Evolutionary conservation across 1,139 yeast genomes (phyloP).

Genomic region (Zhuliangozyma parablackwelliae): DNA sequence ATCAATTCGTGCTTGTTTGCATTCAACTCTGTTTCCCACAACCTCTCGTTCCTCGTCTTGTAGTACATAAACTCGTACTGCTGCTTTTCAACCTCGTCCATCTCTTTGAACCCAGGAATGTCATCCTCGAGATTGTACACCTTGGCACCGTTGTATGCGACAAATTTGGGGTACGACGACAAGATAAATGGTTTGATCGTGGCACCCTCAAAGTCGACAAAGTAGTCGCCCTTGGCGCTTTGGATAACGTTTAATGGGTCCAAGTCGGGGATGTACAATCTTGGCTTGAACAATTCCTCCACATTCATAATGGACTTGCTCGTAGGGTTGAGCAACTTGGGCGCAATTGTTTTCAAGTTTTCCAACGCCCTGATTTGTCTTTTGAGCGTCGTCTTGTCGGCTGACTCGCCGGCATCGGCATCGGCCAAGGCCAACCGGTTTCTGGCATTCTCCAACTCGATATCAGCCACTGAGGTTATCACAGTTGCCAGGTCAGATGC

Average conservation of each 20-base stretch:
- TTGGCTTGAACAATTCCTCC: conserved; percentile 63
- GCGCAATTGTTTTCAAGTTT: conserved; percentile 51
- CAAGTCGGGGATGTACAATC: conserved; percentile 75
- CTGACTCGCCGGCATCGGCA: conserved; percentile 48
- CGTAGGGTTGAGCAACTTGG: conserved; percentile 47
- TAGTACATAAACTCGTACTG: conserved; percentile 83
- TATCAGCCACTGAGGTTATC: conserved; percentile 56
- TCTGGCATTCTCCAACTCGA: conserved; percentile 63
- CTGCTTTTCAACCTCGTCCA: conserved; percentile 69
- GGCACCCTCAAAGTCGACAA: conserved; percentile 80
- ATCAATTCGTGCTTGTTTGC: conserved; percentile 61
- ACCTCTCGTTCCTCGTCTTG: conserved; percentile 84
- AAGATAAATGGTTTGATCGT: conserved; percentile 77
- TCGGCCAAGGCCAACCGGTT: conserved; percentile 53
- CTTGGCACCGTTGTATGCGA: conserved; percentile 84
- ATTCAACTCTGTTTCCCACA: conserved; percentile 79
- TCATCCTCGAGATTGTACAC: conserved; percentile 72
- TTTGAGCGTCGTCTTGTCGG: conserved; percentile 37
- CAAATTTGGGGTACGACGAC: conserved; percentile 74
- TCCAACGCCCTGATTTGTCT: conserved; percentile 57
- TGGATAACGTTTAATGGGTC: conserved; percentile 84
- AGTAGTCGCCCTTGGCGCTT: conserved; percentile 37
- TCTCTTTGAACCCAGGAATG: conserved; percentile 60
- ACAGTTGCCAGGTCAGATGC: conserved; percentile 54
- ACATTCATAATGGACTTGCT: conserved; percentile 55